Evolutionary conservation across 2,329 filamentous ascomycete genomes (phyloP).

Genomic region (Pseudogymnoascus sp.): DNA sequence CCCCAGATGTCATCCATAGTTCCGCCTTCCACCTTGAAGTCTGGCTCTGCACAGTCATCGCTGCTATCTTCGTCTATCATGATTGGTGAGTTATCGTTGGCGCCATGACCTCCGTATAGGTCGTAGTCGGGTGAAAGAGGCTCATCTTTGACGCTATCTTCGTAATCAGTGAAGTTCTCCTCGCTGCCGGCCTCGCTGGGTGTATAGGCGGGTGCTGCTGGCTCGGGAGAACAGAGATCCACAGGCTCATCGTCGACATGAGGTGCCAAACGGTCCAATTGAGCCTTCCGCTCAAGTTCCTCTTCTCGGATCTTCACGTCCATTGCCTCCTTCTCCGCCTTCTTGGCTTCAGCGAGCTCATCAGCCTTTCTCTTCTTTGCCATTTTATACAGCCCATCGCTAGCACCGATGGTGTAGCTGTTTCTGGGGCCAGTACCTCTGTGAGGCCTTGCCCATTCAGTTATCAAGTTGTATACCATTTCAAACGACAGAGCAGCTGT

Average conservation of each 20-base stretch:
- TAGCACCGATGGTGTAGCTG: not conserved
- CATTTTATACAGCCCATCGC: not conserved
- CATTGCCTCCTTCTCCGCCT: not conserved
- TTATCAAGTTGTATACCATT: conserved; percentile 3
- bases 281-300: not conserved
- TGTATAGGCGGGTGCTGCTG: not conserved
- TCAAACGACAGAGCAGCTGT: not conserved
- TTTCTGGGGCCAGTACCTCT: not conserved
- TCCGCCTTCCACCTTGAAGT: conserved; percentile 1
- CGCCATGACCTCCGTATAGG: not conserved
- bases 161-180: not conserved
- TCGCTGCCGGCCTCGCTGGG: not conserved
- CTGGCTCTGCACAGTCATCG: not conserved
- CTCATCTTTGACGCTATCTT: not conserved
- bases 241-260: not conserved
- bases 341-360: not conserved
- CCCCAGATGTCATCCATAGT: not conserved
- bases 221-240: not conserved
- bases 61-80: not conserved
- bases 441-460: not conserved
- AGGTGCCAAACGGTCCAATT: not conserved
- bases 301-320: not conserved
- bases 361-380: not conserved
- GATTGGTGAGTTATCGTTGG: not conserved
- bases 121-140: not conserved